These are phyloP conservation scores for Pythium coloratum DNA, from an alignment of 352 stramenopile genomes.

Conservation along the genomic window DNA sequence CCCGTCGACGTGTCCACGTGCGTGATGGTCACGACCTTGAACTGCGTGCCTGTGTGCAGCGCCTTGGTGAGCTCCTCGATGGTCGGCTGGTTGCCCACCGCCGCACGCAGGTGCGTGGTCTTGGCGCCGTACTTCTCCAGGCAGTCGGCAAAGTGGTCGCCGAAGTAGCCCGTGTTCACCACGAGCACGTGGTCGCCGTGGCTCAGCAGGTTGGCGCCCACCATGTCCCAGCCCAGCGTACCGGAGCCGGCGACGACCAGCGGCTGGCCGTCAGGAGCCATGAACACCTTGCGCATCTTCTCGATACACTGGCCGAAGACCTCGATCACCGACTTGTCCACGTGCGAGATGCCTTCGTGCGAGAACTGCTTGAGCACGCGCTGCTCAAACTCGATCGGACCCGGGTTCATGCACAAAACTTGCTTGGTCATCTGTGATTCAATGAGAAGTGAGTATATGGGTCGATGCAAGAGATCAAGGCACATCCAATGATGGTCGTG, in stretches of 20 bases:
- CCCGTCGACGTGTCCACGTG: slow-evolving; percentile 81
- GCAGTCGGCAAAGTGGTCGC: slow-evolving; percentile 67
- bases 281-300: slow-evolving; percentile 81
- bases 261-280: slow-evolving; percentile 69
- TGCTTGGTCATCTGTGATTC: slow-evolving; percentile 56
- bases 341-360: slow-evolving; percentile 75
- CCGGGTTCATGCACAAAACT: slow-evolving; percentile 80
- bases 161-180: slow-evolving; percentile 83
- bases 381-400: slow-evolving; percentile 80
- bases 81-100: slow-evolving; percentile 55
- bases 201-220: slow-evolving; percentile 73
- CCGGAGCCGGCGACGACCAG: slow-evolving; percentile 59
- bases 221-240: slow-evolving; percentile 70
- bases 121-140: slow-evolving; percentile 70
- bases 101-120: slow-evolving; percentile 53
- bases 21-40: slow-evolving; percentile 75
- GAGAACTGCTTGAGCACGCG: slow-evolving; percentile 71
- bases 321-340: slow-evolving; percentile 77
- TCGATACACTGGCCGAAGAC: slow-evolving; percentile 75
- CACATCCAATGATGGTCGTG: not conserved
- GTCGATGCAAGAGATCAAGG: not conserved
- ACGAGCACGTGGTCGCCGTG: slow-evolving; percentile 63
- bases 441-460: not conserved
- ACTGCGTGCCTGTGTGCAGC: slow-evolving; percentile 40
- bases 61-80: slow-evolving; percentile 45